Evolutionary conservation across 2,329 filamentous ascomycete species (phyloP).

Genomic region (Clonostachys rosea): DNA sequence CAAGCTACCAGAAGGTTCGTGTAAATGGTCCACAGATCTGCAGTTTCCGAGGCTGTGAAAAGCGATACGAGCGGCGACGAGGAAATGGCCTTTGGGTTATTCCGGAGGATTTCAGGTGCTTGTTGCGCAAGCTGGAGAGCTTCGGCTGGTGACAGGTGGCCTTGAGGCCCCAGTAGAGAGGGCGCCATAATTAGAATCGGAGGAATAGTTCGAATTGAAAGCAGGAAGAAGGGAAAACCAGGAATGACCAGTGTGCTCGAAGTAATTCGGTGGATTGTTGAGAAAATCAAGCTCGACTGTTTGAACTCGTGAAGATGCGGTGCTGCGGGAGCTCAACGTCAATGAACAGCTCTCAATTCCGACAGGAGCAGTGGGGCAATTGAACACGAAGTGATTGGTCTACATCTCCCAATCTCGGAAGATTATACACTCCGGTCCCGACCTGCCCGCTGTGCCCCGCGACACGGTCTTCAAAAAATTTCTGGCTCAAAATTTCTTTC

Average conservation of each 20-base stretch:
- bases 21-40: slow-evolving; percentile 79
- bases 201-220: not conserved
- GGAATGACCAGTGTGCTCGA: too few species aligned
- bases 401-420: not conserved
- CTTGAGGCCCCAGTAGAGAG: slow-evolving; percentile 51
- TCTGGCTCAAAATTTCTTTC: slow-evolving; percentile 3
- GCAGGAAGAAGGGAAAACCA: not conserved
- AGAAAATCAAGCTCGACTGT: too few species aligned
- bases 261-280: too few species aligned
- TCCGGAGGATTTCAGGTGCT: slow-evolving; percentile 51
- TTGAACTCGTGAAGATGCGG: too few species aligned
- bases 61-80: slow-evolving; percentile 49
- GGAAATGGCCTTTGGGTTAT: slow-evolving; percentile 47
- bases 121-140: slow-evolving; percentile 56
- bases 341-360: too few species aligned
- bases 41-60: slow-evolving; percentile 58
- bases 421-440: not conserved
- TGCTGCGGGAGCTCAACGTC: too few species aligned
- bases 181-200: slow-evolving; percentile 32
- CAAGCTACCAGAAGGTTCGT: slow-evolving; percentile 85
- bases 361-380: too few species aligned
- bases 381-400: too few species aligned
- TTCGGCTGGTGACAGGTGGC: slow-evolving; percentile 49
- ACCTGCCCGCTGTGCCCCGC: not conserved
- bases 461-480: too few species aligned